Base-by-base conservation (phyloP, 1,139 yeast species). In the Kazachstania sp. region DNA sequence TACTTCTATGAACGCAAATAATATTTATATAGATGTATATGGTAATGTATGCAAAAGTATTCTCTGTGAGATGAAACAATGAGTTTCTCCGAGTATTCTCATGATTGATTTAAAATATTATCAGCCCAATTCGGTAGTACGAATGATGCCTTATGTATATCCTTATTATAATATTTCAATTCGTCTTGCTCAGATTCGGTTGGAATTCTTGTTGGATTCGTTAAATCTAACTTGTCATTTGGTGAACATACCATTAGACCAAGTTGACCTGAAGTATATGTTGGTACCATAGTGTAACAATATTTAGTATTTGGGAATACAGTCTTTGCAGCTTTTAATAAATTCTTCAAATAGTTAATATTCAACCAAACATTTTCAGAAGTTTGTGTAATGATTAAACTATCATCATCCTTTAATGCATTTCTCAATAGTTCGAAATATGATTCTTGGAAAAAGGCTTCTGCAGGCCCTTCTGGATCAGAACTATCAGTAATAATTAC, bases 401-500 rank as follows among this genome's bases (percentile, higher is more conserved):
- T 95, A 19, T 48, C 31, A 55, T 82, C 74, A 30, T 73, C 75
- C 37, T 79, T 75, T 50, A 90, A 74, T 2, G 95, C 87, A 51
- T 78, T 77, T 52, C 72, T 64, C 48, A 92, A 71, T 45, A 92
- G 72, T 61, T 78, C 73, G 68, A 90, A 92, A 71, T 90, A 92
- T 51, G 79, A 80, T 55, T 78, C 75, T 68, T 88, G 90, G 73
- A 92, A 92, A 56, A 92, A 84, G 42, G 87, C 86, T 60, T 83
- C 95, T 3, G 98, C 98, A 9, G 98, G 98, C 1, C 98, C 98
- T 61, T 92, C 97, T 2, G 97, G 97, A 66, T 92, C 98, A 11
- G 95, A 85, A 9, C 96, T 86, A 66, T 92, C 98, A 35, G 97
- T 88, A 58, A 92, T 88, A 56, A 92, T 88, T 43, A 90, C 83